These are phyloP conservation scores for Trichoderma atroviride DNA, from an alignment of 2,329 filamentous ascomycete genomes.

Conservation along the genomic window DNA sequence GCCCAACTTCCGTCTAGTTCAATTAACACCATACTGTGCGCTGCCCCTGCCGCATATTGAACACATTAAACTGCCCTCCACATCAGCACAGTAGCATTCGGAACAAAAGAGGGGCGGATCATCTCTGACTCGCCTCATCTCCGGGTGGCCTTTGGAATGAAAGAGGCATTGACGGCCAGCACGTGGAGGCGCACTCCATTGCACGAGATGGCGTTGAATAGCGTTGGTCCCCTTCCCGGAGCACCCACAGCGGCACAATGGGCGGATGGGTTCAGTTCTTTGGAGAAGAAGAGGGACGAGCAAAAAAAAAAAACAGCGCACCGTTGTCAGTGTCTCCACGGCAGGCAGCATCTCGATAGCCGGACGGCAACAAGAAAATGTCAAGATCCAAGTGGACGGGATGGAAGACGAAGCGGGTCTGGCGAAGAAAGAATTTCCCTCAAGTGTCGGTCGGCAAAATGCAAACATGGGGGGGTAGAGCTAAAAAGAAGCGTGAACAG, in stretches of 20 bases:
- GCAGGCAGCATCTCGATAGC: constrained; percentile 22
- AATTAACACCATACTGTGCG: constrained; percentile 25
- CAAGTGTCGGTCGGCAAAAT: constrained; percentile 2
- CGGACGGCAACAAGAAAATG: constrained; percentile 8
- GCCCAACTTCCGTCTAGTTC: not conserved
- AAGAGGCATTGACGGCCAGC: not conserved
- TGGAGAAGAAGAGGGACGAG: not conserved
- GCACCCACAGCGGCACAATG: not conserved
- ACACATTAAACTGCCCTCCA: not conserved
- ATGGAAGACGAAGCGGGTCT: constrained; percentile 21
- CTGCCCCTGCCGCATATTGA: constrained; percentile 23
- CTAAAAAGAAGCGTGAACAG: not conserved
- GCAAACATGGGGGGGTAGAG: not conserved
- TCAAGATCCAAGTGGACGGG: constrained; percentile 22
- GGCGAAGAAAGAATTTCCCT: constrained; percentile 8
- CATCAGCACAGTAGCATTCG: constrained; percentile 16
- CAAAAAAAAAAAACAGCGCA: not conserved
- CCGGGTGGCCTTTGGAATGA: constrained; percentile 16
- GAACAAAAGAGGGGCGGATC: constrained; percentile 24
- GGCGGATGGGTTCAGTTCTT: not conserved
- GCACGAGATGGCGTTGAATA: constrained; percentile 1
- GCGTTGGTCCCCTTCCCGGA: not conserved
- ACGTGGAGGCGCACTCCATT: constrained; percentile 20
- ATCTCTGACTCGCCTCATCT: constrained; percentile 23
- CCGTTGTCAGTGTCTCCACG: constrained; percentile 14